Base-by-base conservation (phyloP, 1,139 yeast species). In the Magnusiomyces paraingens region DNA sequence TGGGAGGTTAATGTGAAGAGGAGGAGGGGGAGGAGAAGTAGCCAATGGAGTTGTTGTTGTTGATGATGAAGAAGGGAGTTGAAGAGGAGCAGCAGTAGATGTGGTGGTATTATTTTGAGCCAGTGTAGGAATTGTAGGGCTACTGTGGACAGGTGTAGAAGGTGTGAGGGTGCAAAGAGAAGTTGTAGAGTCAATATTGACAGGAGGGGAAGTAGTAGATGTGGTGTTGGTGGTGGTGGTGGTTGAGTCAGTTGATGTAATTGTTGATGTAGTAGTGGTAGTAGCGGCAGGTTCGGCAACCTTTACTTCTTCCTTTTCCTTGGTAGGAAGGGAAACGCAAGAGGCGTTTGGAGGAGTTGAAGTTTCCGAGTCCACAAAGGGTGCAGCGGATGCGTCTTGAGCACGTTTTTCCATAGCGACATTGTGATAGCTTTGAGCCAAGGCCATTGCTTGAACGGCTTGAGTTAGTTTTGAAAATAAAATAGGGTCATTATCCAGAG, bases 381-480 rank as follows among this genome's bases (percentile, higher is more conserved):
- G 10, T 20, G 38, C 39, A 6, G 48, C 10, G 8, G 54, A 42
- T n/a, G 48, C 36, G n/a, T 44, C 40, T 26, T 46, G 41, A 32
- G 32, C 17, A 5, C 20, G 53, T 8, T 22, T 20, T 14, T 46
- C n/a, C n/a, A n/a, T n/a, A 14, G 35, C 14, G 32, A 17, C 35
- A 17, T 29, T 40, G 17, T 15, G 29, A 17, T 22, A 36, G 11
- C 11, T 21, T 15, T 43, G n/a, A 17, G 49, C 10, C 29, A 52
- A 49, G 41, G 47, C 52, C 51, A 55, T 48, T 41, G 50, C 54
- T 22, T 51, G 46, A 11, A 50, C 57, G 21, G 54, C 54, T 39
- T 45, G 53, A 41, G 52, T 32, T 18, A 49, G 44, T 22, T 46
- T 38, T 2, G 50, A 47, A 41, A 17, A 32, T 12, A 44, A 36